Conservation (phyloP, 768 basidiomycete genomes). For the Mycena venus region DNA sequence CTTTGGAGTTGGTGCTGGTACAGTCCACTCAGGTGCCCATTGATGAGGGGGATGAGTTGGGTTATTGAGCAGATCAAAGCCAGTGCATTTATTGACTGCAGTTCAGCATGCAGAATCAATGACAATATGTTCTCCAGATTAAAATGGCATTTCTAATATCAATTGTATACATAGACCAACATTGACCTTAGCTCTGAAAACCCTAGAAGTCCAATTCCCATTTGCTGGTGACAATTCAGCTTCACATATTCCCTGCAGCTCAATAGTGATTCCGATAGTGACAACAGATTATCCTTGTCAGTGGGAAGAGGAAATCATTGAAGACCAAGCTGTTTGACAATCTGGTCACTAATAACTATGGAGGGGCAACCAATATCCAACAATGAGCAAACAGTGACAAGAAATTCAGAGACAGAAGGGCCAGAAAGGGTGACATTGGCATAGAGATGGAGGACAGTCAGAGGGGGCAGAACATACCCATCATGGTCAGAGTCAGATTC, state of each 20-base stretch:
- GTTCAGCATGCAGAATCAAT: not conserved
- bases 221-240: too few species aligned
- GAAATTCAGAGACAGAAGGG: too few species aligned
- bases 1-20: too few species aligned
- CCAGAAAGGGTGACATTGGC: not conserved
- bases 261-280: conserved; percentile 1
- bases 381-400: too few species aligned
- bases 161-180: not conserved
- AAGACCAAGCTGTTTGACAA: not conserved
- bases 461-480: not conserved
- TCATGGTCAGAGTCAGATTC: not conserved
- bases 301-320: not conserved
- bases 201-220: not conserved
- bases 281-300: not conserved
- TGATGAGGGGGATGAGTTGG: too few species aligned
- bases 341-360: too few species aligned
- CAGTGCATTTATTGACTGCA: not conserved
- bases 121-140: not conserved
- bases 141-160: conserved; percentile 8
- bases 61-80: too few species aligned
- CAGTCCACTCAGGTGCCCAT: too few species aligned
- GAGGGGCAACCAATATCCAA: too few species aligned
- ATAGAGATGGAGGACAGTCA: not conserved
- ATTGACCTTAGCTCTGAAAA: not conserved
- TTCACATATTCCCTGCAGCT: too few species aligned